Evolutionary conservation across 2,329 filamentous ascomycete genomes (phyloP).

Genomic region (Colletotrichum somersetense): DNA sequence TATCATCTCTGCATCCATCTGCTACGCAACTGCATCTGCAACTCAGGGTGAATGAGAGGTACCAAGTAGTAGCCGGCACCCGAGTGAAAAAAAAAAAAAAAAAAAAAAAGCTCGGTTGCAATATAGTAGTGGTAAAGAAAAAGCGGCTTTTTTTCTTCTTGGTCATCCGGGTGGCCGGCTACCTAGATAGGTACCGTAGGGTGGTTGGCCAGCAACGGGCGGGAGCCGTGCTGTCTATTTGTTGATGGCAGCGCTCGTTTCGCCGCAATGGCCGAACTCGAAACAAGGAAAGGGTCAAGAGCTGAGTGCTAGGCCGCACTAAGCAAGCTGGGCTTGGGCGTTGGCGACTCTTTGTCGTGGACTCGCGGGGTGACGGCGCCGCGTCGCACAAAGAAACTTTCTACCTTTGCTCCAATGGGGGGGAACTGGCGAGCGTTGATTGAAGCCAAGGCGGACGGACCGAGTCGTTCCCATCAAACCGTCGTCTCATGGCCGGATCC

Average conservation of each 20-base stretch:
- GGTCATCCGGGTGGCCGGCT: too few species aligned
- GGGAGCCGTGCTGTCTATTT: conserved; percentile 15
- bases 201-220: conserved; percentile 20
- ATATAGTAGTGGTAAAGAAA: too few species aligned
- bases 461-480: conserved; percentile 12
- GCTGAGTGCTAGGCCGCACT: conserved; percentile 19
- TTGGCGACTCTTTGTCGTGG: background rate
- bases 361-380: conserved; percentile 9
- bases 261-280: conserved; percentile 34
- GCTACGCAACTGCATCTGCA: conserved; percentile 31
- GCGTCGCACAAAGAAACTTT: conserved; percentile 27
- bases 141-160: too few species aligned
- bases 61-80: background rate
- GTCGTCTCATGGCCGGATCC: conserved; percentile 11
- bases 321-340: conserved; percentile 22
- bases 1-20: conserved; percentile 12
- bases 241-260: conserved; percentile 25
- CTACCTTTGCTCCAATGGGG: background rate
- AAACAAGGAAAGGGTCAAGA: conserved; percentile 30
- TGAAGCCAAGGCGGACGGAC: conserved; percentile 14
- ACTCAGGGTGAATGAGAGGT: conserved; percentile 32
- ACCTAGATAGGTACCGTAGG: background rate
- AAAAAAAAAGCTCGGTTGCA: too few species aligned
- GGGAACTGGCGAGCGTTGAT: conserved; percentile 16
- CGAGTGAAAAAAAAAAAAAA: too few species aligned